Base-by-base conservation (phyloP, 805 yeast species). In the Ogataea angusta region DNA sequence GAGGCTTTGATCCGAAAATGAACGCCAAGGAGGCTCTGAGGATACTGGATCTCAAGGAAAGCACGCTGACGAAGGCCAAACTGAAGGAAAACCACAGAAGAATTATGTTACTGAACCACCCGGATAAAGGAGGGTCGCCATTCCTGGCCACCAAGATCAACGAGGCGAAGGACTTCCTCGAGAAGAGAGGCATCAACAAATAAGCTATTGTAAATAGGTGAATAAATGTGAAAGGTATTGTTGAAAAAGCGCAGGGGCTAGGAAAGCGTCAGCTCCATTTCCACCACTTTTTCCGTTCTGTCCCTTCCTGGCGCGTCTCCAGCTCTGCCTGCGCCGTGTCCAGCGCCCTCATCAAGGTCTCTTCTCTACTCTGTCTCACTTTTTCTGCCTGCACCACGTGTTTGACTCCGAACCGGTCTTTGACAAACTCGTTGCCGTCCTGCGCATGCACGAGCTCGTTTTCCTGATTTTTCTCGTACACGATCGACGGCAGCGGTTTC, bases 1-100 rank as follows among this genome's bases (percentile, higher is more conserved):
- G 98, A 42, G 87, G 96, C 1, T 91, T 91, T 65, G 96, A 90
- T 26, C 62, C 77, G n/a, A 93, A 91, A 63, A 88, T 91, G 95
- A 74, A 76, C 43, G 82, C 90, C 32, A 82, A 77, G 52, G 99
- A 91, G 60, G 97, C 97, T 3, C 71, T 89, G 46, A 89, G 78
- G 58, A 85, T 91, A 22, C 74, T 91, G 52, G 85, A 83, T 55
- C 68, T 89, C 53, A 80, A 76, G 49, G 93, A 85, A 60, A 69
- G 78, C 26, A 78, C 74, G 16, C 64, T 80, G 56, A 70, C 76
- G 30, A 79, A 76, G 62, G 74, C 80, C 45, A 80, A 73, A 54
- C 70, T 89, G 55, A 83, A 84, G 58, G 88, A 82, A 47, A 81
- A 80, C 45, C 96, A 90, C 60, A 77, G 96, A 66, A 72, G 71